Evolutionary conservation across 495 filamentous ascomycete genomes (phyloP), one percentile per base, ranked within the genome.

Genomic region (Ramalina intermedia): DNA sequence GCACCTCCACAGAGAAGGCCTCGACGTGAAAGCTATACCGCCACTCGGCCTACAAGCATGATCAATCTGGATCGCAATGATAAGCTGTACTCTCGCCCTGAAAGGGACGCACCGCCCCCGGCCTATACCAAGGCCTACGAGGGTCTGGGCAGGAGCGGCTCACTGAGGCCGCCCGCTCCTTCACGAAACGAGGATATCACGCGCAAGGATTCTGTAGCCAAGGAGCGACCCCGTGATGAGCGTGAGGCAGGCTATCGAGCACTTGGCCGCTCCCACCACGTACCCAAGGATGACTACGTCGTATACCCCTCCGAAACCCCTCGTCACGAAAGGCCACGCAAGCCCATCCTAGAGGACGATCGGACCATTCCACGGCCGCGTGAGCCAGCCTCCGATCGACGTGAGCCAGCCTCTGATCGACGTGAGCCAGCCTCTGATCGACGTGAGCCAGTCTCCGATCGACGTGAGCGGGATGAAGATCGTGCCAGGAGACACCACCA

Each of bases 111-210:
- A 54, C 74, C 68, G 2, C 59, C 58, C 17, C 59, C 81, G 21
- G 77, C 80, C 3, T 78, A 79, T 9, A 74, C 73, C 3, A 66
- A 76, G 63, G 81, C 77, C 0, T 69, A 84, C 50, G 82, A 84
- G 24, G 79, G 71, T 46, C 57, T 81, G 8, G 67, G 47, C n/a
- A 42, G 55, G 50, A 39, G 49, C 12, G 49, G 42, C 20, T 55
- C 51, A 40, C 44, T 49, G 17, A 56, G 50, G 36, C 49, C 54
- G 37, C 42, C 41, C 21, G 39, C 37, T 27, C 46, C 27, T 23
- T 42, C 49, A 20, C 43, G 41, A 27, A 49, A 56, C 27, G 52
- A 57, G 12, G 57, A 57, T n/a, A 11, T 47, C 4, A 20, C n/a
- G 27, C 20, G 27, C 26, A 47, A 37, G 17, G 44, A 47, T 17